Evolutionary conservation across 2,329 filamentous ascomycete species (phyloP), one percentile per base, ranked within the genome.

Genomic region (Calonectria pauciramosa): DNA sequence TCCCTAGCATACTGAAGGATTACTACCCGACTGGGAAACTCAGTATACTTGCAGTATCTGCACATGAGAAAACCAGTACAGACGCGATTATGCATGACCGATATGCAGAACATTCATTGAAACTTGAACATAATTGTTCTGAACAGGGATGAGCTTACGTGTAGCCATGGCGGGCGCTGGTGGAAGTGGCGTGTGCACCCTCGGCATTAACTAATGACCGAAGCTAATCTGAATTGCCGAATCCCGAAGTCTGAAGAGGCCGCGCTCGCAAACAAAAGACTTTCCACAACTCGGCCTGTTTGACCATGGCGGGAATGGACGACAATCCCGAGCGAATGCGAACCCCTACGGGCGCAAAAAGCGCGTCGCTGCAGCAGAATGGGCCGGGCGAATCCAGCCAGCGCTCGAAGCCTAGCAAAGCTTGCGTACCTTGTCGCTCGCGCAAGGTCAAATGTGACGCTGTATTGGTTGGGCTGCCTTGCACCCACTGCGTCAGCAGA

Each of bases 371-470:
- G 18, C 41, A 47, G 4, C 41, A 20, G 5, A 23, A 47, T 4
- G 41, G 20, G 20, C 6, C 41, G 41, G 20, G 20, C 41, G 20
- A 47, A 47, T n/a, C 41, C 20, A 47, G 1, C 9, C 41, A 47
- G 41, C 41, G 41, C 41, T 5, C 34, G 4, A 79, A 74, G 13
- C 75, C 71, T 1, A 79, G 72, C 56, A 79, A 79, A 30, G 74
- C 78, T 0, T 79, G 78, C 13, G 67, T 72, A 8, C 77, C 77
- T 1, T 79, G 78, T 28, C 72, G 74, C 30, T 30, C 68, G 8
- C 78, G 78, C 34, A 79, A 79, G 54, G 66, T 77, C 14, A 79
- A 79, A 32, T 79, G 78, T 14, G 73, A 79, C 56, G 78, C 78
- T 23, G 52, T 76, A 4, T 59, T 60, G 0, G 56, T 63, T 10